phyloP scores from a whole-genome alignment of 108 stramenopile genomes.

The Cylindrotheca closterium region DNA sequence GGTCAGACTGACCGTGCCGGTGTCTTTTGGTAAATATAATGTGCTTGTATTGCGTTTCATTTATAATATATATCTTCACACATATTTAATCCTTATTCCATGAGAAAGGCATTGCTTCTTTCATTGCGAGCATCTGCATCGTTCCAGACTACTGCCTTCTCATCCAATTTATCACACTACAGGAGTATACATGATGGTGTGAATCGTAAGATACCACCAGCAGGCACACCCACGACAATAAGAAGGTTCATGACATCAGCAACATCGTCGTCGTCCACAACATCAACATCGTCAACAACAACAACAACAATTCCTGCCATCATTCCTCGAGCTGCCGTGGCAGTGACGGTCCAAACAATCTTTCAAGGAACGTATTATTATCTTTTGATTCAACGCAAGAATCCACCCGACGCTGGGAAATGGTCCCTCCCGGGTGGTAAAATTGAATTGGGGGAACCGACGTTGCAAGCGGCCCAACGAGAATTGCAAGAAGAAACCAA shows the following conservation, averaged over 20 bases:
- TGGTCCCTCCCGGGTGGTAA: slow-evolving; percentile 75
- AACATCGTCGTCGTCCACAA: neutral
- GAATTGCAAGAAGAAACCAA: slow-evolving; percentile 72
- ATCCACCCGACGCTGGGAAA: slow-evolving; percentile 64
- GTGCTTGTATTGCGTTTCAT: no score
- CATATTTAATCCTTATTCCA: no score
- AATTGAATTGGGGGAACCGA: slow-evolving; percentile 59
- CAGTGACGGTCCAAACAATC: slow-evolving; percentile 26
- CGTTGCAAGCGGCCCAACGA: slow-evolving; percentile 57
- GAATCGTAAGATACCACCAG: no score
- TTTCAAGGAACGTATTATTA: slow-evolving; percentile 20
- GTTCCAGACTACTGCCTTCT: neutral
- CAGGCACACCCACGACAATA: no score
- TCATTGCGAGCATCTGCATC: no score
- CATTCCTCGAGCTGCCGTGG: slow-evolving; percentile 32
- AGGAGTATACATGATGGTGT: neutral
- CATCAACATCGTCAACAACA: neutral
- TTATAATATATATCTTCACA: no score
- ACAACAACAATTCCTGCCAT: neutral
- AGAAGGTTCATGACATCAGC: neutral
- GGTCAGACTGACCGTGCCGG: no score
- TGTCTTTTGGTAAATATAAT: no score
- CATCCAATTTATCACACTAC: neutral
- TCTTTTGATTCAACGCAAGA: slow-evolving; percentile 59
- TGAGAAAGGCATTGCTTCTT: no score